These are phyloP conservation scores for Kluyveromyces lactis DNA, from an alignment of 805 yeast genomes.

Conservation along the genomic window DNA sequence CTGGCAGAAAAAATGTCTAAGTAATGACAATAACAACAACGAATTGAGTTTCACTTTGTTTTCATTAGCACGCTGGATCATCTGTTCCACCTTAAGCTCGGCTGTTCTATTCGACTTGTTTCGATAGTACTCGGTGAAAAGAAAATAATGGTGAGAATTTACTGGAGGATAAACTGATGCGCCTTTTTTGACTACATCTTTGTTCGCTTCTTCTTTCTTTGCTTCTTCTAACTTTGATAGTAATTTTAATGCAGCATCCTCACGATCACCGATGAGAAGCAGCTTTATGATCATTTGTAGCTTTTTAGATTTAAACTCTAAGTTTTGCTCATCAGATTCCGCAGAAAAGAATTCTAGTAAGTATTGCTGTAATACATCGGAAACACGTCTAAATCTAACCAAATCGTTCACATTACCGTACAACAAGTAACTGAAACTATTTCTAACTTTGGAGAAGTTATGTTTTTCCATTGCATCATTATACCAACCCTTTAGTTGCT, in stretches of 20 bases:
- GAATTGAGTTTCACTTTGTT: conserved; percentile 28
- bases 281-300: conserved; percentile 21
- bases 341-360: not conserved
- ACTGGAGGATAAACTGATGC: conserved; percentile 29
- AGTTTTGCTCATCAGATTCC: conserved; percentile 8
- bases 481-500: conserved; percentile 10
- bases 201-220: too few species aligned
- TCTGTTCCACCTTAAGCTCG: conserved; percentile 23
- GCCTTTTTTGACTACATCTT: conserved; percentile 9
- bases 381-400: not conserved
- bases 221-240: conserved; percentile 28
- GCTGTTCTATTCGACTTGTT: not conserved
- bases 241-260: conserved; percentile 27
- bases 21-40: conserved; percentile 31
- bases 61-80: conserved; percentile 27
- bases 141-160: conserved; percentile 34
- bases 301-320: conserved; percentile 14
- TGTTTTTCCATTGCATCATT: conserved; percentile 13
- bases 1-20: conserved; percentile 26
- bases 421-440: conserved; percentile 14
- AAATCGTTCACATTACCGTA: conserved; percentile 14
- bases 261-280: conserved; percentile 17
- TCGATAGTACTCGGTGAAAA: conserved; percentile 30
- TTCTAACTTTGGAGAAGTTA: conserved; percentile 12
- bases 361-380: not conserved